A percentile compares a stretch with the other conserved stretches of the same genome.
These are phyloP conservation scores for Mortierella claussenii DNA, from an alignment of 192 early-diverging fungal genomes.

Conservation along the genomic window DNA sequence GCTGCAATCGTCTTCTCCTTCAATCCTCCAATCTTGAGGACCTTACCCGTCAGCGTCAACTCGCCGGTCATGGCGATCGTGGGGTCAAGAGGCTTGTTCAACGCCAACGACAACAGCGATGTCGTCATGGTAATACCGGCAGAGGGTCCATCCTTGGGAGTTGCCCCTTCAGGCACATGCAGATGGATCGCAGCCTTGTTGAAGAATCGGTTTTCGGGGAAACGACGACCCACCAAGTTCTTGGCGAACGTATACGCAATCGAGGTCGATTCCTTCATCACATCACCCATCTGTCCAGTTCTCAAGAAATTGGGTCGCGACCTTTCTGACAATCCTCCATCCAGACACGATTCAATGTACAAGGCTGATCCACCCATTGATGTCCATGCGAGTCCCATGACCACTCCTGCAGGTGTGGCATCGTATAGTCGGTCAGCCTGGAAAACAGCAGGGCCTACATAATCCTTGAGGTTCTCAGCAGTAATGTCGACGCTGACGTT, in stretches of 20 bases:
- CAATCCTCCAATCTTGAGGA: conserved; percentile 97
- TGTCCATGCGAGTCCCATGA: conserved; percentile 99
- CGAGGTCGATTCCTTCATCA: conserved; percentile 97
- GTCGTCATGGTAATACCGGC: conserved; percentile 97
- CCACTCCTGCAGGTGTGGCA: conserved; percentile 89
- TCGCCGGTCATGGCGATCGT: conserved; percentile 99
- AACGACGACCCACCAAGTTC: conserved; percentile 76
- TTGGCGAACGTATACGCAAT: conserved; percentile 98
- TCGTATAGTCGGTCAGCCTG: conserved; percentile 94
- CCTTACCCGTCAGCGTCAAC: conserved; percentile 95
- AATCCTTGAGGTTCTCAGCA: conserved; percentile 84
- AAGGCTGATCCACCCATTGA: conserved; percentile 95
- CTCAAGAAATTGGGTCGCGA: conserved; percentile 72
- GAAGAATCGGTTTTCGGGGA: conserved; percentile 93
- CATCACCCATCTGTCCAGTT: conserved; percentile 98
- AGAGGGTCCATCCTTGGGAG: conserved; percentile 97
- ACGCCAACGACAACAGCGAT: conserved; percentile 90
- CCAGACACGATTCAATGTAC: conserved; percentile 95
- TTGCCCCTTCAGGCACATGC: conserved; percentile 97
- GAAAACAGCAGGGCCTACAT: conserved; percentile 91
- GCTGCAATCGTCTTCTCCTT: conserved; percentile 99
- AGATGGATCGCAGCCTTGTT: conserved; percentile 90
- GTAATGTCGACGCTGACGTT: conserved; percentile 73
- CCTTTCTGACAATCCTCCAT: conserved; percentile 72
- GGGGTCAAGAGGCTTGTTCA: conserved; percentile 77